These are phyloP conservation scores for Urostyla sp. DNA, from an alignment of 73 alveolate species.

Conservation along the genomic window DNA sequence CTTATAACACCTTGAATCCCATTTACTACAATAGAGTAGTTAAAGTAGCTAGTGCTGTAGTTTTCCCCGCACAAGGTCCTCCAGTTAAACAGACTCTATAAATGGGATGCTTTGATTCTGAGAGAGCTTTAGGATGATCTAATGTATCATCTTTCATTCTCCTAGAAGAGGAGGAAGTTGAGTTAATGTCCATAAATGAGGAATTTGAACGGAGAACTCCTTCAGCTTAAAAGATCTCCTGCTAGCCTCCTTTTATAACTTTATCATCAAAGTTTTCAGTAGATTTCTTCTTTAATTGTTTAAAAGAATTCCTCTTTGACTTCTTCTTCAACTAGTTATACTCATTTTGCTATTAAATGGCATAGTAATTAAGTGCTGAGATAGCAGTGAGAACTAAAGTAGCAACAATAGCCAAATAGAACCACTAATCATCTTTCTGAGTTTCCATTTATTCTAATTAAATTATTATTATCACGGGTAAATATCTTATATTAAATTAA, in stretches of 20 bases:
- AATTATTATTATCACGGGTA: background rate
- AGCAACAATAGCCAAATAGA: slow-evolving; percentile 16
- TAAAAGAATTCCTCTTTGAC: slow-evolving; percentile 27
- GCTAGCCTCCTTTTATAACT: background rate
- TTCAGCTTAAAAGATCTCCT: slow-evolving; percentile 20
- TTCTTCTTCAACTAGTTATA: slow-evolving; percentile 18
- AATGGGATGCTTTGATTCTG: slow-evolving; percentile 56
- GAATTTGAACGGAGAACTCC: slow-evolving; percentile 21
- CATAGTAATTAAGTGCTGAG: slow-evolving; percentile 13
- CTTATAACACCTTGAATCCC: slow-evolving; percentile 83
- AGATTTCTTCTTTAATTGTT: slow-evolving; percentile 1
- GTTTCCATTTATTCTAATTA: background rate
- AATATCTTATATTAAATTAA: too few species aligned
- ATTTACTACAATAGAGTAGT: slow-evolving; percentile 61
- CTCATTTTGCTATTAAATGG: background rate
- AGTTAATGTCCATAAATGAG: slow-evolving; percentile 12
- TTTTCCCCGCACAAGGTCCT: slow-evolving; percentile 93
- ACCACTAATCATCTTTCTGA: slow-evolving; percentile 28
- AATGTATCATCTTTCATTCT: slow-evolving; percentile 49
- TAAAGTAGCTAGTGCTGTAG: slow-evolving; percentile 79
- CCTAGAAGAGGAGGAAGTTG: background rate
- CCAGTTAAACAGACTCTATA: slow-evolving; percentile 84
- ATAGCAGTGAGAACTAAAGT: background rate
- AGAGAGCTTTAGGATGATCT: slow-evolving; percentile 34
- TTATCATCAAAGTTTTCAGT: slow-evolving; percentile 1